Evolutionary conservation across 164 flowering plant genomes (phyloP).

Genomic region (Malania oleifera): DNA sequence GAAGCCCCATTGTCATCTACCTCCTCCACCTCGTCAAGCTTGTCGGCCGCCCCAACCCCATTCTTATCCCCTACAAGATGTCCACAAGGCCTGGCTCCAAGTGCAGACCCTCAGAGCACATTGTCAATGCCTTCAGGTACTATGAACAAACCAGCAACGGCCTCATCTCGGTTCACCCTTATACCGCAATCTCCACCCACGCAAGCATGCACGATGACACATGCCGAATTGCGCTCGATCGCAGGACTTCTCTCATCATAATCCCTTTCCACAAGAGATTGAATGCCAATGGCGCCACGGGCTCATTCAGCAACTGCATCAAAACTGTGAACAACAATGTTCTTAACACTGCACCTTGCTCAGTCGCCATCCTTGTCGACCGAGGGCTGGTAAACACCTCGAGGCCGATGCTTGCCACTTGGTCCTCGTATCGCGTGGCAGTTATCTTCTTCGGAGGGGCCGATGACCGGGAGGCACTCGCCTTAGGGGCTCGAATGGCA

Average conservation of each 20-base stretch:
- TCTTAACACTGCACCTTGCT: not conserved
- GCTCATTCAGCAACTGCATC: not conserved
- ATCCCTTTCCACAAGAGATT: not conserved
- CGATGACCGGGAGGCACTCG: not conserved
- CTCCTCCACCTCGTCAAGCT: conserved; percentile 21
- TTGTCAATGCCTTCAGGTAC: conserved; percentile 1
- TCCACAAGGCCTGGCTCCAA: not conserved
- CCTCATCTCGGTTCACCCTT: conserved; percentile 1
- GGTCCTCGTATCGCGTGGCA: not conserved
- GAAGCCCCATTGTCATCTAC: conserved; percentile 4
- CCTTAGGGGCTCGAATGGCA: conserved; percentile 9
- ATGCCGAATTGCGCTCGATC: conserved; percentile 18
- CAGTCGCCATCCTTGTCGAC: not conserved
- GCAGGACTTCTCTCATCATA: conserved; percentile 10
- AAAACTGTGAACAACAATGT: not conserved
- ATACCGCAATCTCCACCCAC: conserved; percentile 18
- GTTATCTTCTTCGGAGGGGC: not conserved
- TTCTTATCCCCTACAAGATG: conserved; percentile 17
- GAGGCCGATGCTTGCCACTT: not conserved
- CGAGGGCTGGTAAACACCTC: not conserved
- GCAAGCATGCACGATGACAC: conserved; percentile 22
- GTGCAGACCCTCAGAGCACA: conserved; percentile 3
- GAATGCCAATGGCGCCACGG: not conserved
- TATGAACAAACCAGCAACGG: not conserved
- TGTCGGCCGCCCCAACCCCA: conserved; percentile 15